Evolutionary conservation across 495 filamentous ascomycete genomes (phyloP).

Genomic region (Annulohypoxylon stygium): DNA sequence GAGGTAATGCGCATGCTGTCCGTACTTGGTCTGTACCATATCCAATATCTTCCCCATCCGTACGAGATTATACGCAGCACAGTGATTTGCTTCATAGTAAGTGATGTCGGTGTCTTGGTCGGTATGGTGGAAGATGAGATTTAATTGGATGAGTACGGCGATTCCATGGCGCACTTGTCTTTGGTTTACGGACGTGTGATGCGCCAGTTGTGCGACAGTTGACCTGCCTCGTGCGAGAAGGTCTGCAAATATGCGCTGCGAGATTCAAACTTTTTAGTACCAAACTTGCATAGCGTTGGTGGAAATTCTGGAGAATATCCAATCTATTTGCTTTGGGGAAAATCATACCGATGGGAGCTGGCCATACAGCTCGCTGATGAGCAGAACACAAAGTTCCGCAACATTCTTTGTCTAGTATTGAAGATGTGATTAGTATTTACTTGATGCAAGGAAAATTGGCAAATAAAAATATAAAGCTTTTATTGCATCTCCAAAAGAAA

Average conservation of each 20-base stretch:
- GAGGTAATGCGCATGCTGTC: slow-evolving; percentile 74
- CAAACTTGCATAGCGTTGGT: neutral
- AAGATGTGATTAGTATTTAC: slow-evolving; percentile 31
- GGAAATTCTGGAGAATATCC: slow-evolving; percentile 5
- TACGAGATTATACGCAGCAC: slow-evolving; percentile 80
- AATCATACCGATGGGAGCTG: slow-evolving; percentile 87
- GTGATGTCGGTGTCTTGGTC: slow-evolving; percentile 72
- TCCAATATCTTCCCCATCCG: slow-evolving; percentile 86
- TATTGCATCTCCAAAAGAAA: slow-evolving; percentile 6
- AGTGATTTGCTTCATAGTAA: slow-evolving; percentile 82
- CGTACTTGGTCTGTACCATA: slow-evolving; percentile 76
- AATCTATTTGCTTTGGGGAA: slow-evolving; percentile 7
- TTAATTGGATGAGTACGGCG: slow-evolving; percentile 86
- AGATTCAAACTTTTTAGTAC: slow-evolving; percentile 31
- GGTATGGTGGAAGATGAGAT: slow-evolving; percentile 81
- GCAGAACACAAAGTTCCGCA: slow-evolving; percentile 86
- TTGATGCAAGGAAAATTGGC: neutral
- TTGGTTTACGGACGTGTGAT: slow-evolving; percentile 74
- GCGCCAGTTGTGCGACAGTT: slow-evolving; percentile 72
- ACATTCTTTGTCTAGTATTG: slow-evolving; percentile 66
- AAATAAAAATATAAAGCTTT: neutral
- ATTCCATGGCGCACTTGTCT: slow-evolving; percentile 82
- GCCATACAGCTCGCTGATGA: slow-evolving; percentile 90
- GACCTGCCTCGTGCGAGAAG: slow-evolving; percentile 83
- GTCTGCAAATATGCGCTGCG: slow-evolving; percentile 80